Conservation (phyloP, 805 yeast species). For the Candida ulmi region DNA sequence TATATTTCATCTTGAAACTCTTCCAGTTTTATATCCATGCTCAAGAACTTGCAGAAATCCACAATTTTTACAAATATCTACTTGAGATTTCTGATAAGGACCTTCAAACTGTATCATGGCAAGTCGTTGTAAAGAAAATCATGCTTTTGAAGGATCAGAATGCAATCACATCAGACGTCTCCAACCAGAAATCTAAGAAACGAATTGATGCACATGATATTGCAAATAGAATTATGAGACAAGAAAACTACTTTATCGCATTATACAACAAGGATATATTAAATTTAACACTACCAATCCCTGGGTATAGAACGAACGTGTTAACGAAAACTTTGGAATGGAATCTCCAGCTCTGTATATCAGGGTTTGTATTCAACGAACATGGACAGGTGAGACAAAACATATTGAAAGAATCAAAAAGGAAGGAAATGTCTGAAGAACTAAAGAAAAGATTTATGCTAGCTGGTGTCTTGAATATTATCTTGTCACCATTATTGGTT, state of each 20-base stretch:
- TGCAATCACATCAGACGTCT: conserved; percentile 44
- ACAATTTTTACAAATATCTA: conserved; percentile 68
- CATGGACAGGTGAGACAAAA: conserved; percentile 74
- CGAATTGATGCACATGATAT: conserved; percentile 88
- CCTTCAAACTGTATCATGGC: conserved; percentile 92
- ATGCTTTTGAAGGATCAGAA: conserved; percentile 76
- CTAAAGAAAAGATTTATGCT: conserved; percentile 73
- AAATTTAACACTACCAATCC: conserved; percentile 56
- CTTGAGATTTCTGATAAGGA: conserved; percentile 74
- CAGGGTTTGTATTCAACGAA: conserved; percentile 79
- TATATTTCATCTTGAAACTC: conserved; percentile 46
- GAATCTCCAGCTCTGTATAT: conserved; percentile 84
- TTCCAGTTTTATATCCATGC: conserved; percentile 57
- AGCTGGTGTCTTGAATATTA: conserved; percentile 80
- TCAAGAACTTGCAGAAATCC: conserved; percentile 65
- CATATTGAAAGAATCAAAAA: conserved; percentile 64
- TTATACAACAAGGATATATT: conserved; percentile 73
- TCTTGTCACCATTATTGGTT: conserved; percentile 82
- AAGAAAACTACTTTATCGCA: conserved; percentile 90
- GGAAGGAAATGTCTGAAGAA: conserved; percentile 62
- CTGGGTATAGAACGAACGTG: conserved; percentile 34
- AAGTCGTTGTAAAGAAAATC: conserved; percentile 69
- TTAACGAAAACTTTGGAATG: conserved; percentile 89
- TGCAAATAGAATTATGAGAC: conserved; percentile 93
- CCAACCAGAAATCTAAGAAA: conserved; percentile 63